Base-by-base conservation (phyloP, 2,329 filamentous ascomycete genomes). In the Ophiosphaerella herpotricha region DNA sequence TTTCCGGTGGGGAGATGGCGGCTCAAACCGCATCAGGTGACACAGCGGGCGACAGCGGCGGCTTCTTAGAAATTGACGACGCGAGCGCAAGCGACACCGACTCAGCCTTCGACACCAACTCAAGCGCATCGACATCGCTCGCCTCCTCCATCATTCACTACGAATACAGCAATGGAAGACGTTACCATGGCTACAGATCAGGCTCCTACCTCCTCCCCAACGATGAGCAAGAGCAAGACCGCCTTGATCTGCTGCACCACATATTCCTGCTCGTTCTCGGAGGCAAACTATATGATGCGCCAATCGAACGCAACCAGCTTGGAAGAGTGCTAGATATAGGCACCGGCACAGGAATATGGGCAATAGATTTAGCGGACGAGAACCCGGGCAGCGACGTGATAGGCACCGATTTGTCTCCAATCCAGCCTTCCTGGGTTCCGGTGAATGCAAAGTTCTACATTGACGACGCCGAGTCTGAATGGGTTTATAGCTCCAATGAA, bases 391-490 rank as follows among this genome's bases (percentile, higher is more conserved):
- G 61, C 14, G 61, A 71, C n/a, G 66, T 75, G 36, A 34, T 72
- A 3, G 72, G 72, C 42, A 74, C 66, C 18, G 72, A 75, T 38
- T 60, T 75, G 5, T 63, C 55, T 6, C 71, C 72, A 50, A 72
- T 75, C 43, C 72, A 75, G 51, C 71, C 72, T 9, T 67, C 59
- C 18, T 74, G 69, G 68, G 64, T 73, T 9, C 74, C 75, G 2
- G 67, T 73, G 0, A 75, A 76, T 48, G 64, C 66, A 23, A 68
- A 69, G 44, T 76, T 77, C 63, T 70, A 75, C 57, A 71, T 76
- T 46, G 74, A 77, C 61, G 73, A 77, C 47, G 68, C 67, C 43
- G 73, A 76, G 50, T 57, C 61, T 31, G 69, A 74, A 13, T 77
- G 74, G 74, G 58, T 71, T 5, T 72, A 71, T 33, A 37, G 46